phyloP scores from a whole-genome alignment of 2,329 filamentous ascomycete species.

The Helotiales sp. region DNA sequence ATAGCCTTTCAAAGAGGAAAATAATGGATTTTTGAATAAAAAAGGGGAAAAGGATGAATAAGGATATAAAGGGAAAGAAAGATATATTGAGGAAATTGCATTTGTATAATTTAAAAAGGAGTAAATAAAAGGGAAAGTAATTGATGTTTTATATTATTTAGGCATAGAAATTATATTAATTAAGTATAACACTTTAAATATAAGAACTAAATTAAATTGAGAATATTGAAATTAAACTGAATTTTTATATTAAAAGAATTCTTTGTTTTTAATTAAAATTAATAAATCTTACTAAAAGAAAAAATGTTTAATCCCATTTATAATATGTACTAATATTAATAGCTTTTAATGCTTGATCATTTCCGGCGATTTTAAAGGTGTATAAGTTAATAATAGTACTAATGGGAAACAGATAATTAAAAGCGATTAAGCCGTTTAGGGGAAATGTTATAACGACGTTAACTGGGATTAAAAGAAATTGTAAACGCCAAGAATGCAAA shows the following conservation, averaged over 20 bases:
- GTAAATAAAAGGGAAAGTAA: too few relatives aligned
- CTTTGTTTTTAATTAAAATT: neutral
- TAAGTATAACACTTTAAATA: neutral
- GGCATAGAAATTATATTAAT: neutral
- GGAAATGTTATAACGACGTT: neutral
- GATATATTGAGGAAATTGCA: too few relatives aligned
- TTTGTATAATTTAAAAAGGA: too few relatives aligned
- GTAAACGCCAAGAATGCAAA: neutral
- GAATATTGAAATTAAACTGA: neutral
- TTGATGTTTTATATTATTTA: too few relatives aligned
- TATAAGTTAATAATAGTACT: neutral
- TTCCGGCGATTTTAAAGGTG: neutral
- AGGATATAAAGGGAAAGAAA: too few relatives aligned
- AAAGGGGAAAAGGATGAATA: too few relatives aligned
- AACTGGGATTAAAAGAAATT: neutral
- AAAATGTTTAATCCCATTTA: neutral
- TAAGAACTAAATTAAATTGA: neutral
- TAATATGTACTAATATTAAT: neutral
- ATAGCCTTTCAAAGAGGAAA: too few relatives aligned
- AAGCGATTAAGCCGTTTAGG: too few relatives aligned
- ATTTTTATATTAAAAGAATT: neutral
- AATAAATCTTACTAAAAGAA: neutral
- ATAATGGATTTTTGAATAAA: too few relatives aligned
- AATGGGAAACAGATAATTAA: neutral
- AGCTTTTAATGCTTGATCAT: neutral